These are phyloP conservation scores for Citrus australasica DNA, from an alignment of 345 rosid species.

Conservation along the genomic window DNA sequence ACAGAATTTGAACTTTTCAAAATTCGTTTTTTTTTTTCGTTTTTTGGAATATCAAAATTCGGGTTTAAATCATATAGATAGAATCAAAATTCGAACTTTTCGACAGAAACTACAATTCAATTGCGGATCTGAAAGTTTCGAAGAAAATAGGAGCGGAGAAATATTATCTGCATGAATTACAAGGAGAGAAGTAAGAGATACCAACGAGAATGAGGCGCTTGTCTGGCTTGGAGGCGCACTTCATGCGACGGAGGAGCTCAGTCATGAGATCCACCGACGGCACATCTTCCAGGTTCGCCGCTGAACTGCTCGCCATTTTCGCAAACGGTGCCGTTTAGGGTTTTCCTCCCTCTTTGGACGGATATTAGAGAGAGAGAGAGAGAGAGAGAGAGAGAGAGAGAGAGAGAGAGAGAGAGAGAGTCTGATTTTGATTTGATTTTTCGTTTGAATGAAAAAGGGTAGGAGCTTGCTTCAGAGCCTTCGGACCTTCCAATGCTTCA, in stretches of 20 bases:
- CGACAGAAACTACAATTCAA: background rate
- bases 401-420: background rate
- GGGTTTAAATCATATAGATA: background rate
- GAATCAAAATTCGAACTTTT: background rate
- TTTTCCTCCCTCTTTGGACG: background rate
- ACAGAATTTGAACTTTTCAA: too few relatives aligned
- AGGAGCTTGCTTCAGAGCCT: background rate
- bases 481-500: conserved; percentile 30
- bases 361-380: background rate
- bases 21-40: background rate
- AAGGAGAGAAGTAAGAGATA: conserved; percentile 10
- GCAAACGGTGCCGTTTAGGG: background rate
- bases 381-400: background rate
- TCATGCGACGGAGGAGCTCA: conserved; percentile 95
- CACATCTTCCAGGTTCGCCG: conserved; percentile 71
- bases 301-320: conserved; percentile 44
- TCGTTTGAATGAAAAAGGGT: background rate
- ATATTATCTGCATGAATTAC: background rate
- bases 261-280: conserved; percentile 75
- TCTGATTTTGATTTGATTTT: background rate
- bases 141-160: background rate
- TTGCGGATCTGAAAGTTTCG: conserved; percentile 7
- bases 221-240: conserved; percentile 82
- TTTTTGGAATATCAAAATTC: background rate
- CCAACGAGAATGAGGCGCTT: conserved; percentile 94